Conservation (phyloP, 2,329 filamentous ascomycete genomes). For the Fusarium sp. region DNA sequence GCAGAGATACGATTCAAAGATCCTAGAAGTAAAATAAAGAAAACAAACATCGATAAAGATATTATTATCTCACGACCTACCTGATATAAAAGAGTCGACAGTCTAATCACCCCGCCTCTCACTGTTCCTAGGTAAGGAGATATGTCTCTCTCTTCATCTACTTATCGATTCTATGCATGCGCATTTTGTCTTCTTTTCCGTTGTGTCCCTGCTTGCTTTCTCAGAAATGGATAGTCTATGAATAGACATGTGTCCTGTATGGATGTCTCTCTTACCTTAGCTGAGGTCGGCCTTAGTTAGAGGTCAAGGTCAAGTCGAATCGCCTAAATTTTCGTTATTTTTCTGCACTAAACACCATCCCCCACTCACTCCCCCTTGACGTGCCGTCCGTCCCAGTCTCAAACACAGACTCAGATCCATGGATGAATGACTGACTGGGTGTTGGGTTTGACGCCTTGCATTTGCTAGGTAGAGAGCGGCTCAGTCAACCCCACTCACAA, state of each 20-base stretch:
- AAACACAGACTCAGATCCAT: constrained; percentile 1
- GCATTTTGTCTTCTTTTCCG: neutral
- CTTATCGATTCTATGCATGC: neutral
- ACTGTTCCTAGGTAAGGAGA: neutral
- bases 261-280: constrained; percentile 1
- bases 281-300: neutral
- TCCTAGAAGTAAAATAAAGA: neutral
- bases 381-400: constrained; percentile 5
- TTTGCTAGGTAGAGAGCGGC: constrained; percentile 26
- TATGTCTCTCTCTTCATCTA: neutral
- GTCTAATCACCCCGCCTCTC: neutral
- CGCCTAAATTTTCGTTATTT: constrained; percentile 27
- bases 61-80: neutral
- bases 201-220: neutral
- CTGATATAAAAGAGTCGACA: neutral
- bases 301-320: neutral
- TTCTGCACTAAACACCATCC: constrained; percentile 39
- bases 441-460: constrained; percentile 33
- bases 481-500: constrained; percentile 33
- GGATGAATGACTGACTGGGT: neutral
- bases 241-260: neutral
- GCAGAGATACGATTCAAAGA: neutral
- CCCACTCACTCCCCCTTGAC: constrained; percentile 20
- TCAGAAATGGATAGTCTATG: neutral
- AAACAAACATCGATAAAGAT: neutral